Evolutionary conservation across 768 basidiomycete species (phyloP), one percentile per base, ranked within the genome.

Genomic region (Boletus speciosus): DNA sequence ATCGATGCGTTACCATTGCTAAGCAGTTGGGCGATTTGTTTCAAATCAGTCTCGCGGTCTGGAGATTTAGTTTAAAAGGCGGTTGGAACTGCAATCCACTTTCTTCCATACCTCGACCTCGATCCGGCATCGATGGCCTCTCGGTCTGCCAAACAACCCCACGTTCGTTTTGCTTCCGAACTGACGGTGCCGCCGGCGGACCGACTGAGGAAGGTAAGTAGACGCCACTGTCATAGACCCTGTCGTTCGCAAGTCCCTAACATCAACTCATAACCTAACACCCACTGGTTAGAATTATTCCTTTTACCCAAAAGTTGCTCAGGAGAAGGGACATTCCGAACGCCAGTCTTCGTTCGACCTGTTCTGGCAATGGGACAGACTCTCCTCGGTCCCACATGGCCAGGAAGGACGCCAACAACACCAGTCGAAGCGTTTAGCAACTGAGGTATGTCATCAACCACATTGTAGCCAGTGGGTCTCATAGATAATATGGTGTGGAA

Each of bases 291-390:
- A 69, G 70, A 51, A 54, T 47, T 67, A 61, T 51, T 47, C 72
- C 12, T 61, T 66, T 21, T 78, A 76, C 52, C 77, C 77, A 29
- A 71, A 64, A 51, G 72, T 78, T 49, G 76, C 76, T 15, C 75
- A 76, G 54, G 61, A 62, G 34, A 76, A 71, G 54, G 73, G 70
- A 46, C 54, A 39, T 39, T 65, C 67, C 9, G 66, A 71, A 56
- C 64, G 74, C 45, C 63, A 50, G 51, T 56, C 53, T 21, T 74
- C 66, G n/a, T 63, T 63, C 25, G 77, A 78, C 56, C 61, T 76
- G 36, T 71, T 61, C 56, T 78, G 76, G 77, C 61, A 58, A 41
- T 66, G 59, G 47, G 64, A 55, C 37, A 62, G 37, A 14, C 65
- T 76, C 51, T 69, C 71, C 31, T 65, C 65, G 8, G 52, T 59